A percentile compares a stretch with the other conserved stretches of the same genome.
Conservation (phyloP, 75 land plant species). For the Pinus albicaulis region DNA sequence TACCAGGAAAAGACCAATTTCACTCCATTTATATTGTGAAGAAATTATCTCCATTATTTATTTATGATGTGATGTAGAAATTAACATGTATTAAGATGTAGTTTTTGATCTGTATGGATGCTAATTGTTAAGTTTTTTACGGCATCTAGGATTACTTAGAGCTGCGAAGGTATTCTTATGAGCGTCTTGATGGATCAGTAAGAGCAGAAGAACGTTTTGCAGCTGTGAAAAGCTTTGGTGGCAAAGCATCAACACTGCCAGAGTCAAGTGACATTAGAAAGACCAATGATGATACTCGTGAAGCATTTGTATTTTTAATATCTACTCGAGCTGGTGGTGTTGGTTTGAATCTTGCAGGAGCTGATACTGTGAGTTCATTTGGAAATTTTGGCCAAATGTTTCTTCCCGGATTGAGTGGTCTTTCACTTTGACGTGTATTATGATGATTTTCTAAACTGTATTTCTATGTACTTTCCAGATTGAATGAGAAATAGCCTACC, state of each 20-base stretch:
- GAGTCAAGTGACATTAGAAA: slow-evolving; percentile 7
- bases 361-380: slow-evolving; percentile 77
- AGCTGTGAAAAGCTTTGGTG: slow-evolving; percentile 80
- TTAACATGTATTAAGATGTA: neutral
- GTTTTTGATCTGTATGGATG: neutral
- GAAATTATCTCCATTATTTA: neutral
- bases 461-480: neutral
- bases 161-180: slow-evolving; percentile 79
- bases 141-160: slow-evolving; percentile 74
- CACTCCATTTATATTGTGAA: neutral
- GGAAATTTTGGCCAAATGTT: neutral
- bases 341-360: slow-evolving; percentile 90
- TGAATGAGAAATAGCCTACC: neutral
- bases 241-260: slow-evolving; percentile 6
- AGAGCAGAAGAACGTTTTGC: slow-evolving; percentile 95
- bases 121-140: slow-evolving; percentile 4
- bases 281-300: neutral
- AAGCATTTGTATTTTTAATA: slow-evolving; percentile 80
- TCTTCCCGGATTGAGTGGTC: neutral
- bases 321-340: slow-evolving; percentile 97
- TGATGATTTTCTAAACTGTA: neutral
- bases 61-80: neutral
- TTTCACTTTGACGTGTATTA: neutral
- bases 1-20: neutral
- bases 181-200: slow-evolving; percentile 93